Conservation (phyloP, 1,284 basidiomycete species). For the Gomphus bonarii region DNA sequence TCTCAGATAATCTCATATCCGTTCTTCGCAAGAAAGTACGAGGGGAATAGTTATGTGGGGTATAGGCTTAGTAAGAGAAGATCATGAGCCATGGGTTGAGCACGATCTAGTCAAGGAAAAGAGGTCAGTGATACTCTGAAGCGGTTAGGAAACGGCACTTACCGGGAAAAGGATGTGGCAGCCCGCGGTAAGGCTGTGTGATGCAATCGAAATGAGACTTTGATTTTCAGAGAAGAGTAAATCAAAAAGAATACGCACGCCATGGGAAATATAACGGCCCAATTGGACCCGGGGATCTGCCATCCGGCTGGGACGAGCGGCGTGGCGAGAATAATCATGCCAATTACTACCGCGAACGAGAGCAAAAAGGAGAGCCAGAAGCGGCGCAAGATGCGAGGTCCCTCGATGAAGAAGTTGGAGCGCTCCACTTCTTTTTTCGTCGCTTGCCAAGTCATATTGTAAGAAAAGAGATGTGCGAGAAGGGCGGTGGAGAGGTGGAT, state of each 20-base stretch:
- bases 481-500: constrained; percentile 66
- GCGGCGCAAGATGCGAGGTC: constrained; percentile 69
- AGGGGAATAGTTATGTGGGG: not conserved
- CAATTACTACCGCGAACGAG: constrained; percentile 34
- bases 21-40: not conserved
- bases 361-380: constrained; percentile 59
- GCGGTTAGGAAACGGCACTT: constrained; percentile 18
- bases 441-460: constrained; percentile 76
- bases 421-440: constrained; percentile 74
- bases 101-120: constrained; percentile 37
- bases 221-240: not conserved
- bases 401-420: constrained; percentile 82
- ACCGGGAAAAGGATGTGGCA: constrained; percentile 65
- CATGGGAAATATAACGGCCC: constrained; percentile 64
- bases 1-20: not conserved
- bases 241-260: constrained; percentile 36
- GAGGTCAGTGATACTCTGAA: constrained; percentile 6
- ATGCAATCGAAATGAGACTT: not conserved
- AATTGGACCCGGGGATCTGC: constrained; percentile 46
- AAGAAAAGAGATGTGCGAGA: constrained; percentile 73
- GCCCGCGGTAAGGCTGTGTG: constrained; percentile 39
- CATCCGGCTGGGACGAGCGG: constrained; percentile 46
- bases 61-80: constrained; percentile 42
- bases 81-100: constrained; percentile 71
- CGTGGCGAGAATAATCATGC: constrained; percentile 46